Conservation (phyloP, 192 early-diverging fungal genomes). For the Coemansia sp. region DNA sequence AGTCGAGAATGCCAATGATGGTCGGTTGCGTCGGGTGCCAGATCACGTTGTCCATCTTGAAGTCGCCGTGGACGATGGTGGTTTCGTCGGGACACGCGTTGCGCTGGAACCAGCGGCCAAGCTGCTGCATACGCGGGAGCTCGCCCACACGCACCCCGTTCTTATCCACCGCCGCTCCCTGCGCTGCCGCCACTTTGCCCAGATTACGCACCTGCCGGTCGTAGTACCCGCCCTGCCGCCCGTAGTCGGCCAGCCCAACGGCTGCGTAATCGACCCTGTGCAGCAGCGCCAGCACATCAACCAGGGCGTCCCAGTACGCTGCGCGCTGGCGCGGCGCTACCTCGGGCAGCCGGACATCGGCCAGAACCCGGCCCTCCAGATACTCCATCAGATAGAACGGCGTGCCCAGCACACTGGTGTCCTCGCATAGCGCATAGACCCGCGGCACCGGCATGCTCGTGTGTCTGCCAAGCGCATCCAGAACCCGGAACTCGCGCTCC, state of each 20-base stretch:
- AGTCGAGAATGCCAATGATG: slow-evolving; percentile 89
- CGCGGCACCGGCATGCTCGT: slow-evolving; percentile 86
- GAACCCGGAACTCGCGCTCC: slow-evolving; percentile 84
- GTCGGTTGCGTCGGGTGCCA: slow-evolving; percentile 74
- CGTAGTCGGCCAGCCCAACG: slow-evolving; percentile 72
- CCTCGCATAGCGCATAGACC: slow-evolving; percentile 86
- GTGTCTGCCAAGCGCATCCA: slow-evolving; percentile 71
- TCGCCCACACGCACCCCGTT: slow-evolving; percentile 63
- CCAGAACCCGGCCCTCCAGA: slow-evolving; percentile 84
- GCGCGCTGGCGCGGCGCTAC: slow-evolving; percentile 58
- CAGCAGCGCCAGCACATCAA: slow-evolving; percentile 77
- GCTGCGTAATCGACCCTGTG: slow-evolving; percentile 69
- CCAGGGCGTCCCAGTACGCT: slow-evolving; percentile 66
- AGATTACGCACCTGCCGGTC: slow-evolving; percentile 79
- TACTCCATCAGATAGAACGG: slow-evolving; percentile 98
- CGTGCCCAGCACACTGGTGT: slow-evolving; percentile 79
- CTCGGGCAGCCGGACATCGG: slow-evolving; percentile 61
- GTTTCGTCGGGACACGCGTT: slow-evolving; percentile 73
- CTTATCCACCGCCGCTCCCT: slow-evolving; percentile 65
- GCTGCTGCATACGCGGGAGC: slow-evolving; percentile 67
- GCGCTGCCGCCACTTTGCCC: slow-evolving; percentile 62
- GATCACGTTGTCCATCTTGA: slow-evolving; percentile 77
- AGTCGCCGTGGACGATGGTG: slow-evolving; percentile 91
- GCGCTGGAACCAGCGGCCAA: slow-evolving; percentile 72
- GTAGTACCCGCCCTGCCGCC: slow-evolving; percentile 73